Base-by-base conservation (phyloP, 2,329 filamentous ascomycete genomes). In the Beauveria sp. region DNA sequence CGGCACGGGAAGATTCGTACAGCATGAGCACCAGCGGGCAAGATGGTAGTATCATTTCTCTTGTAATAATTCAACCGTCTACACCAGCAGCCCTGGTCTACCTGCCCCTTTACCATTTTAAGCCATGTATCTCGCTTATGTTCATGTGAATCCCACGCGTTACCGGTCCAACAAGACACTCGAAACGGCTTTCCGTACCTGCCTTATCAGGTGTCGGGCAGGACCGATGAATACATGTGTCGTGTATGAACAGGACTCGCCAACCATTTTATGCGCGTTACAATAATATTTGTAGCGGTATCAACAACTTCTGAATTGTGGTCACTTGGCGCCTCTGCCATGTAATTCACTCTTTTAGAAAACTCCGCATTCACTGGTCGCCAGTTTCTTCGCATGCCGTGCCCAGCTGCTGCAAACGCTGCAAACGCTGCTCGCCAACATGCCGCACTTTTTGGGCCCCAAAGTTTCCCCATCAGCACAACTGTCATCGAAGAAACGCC, bases 401-500 rank as follows among this genome's bases (percentile, higher is more conserved):
- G 42, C 54, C 61, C 54, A 49, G 28, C 49, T 42, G 60, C 43
- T 50, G 20, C 18, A 28, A 28, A 40, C 34, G 60, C 42, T 49
- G 28, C 52, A 38, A 40, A 58, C 45, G 46, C 12, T 34, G 52
- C 64, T 64, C 45, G 58, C 61, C 20, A 61, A 61, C 24, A 62
- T 65, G 45, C 63, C 64, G n/a, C 62, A 64, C 18, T 63, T 64
- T 42, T 46, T 65, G 28, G 61, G 58, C 12, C 38, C 62, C 34
- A 64, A 54, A 43, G 26, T 58, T 8, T 65, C 66, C 20, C 64
- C 65, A 6, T 54, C 51, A 9, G 57, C 51, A 22, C 55, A 60
- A 26, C n/a, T 20, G 18, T 5, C 38, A 4, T 51, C 61, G 9
- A 46, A 53, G 24, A 53, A 52, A 20, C 63, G 42, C 22, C 54